A percentile compares a stretch with the other conserved stretches of the same genome.
These are phyloP conservation scores for Candida oleophila DNA, from an alignment of 805 yeast species.

Conservation along the genomic window DNA sequence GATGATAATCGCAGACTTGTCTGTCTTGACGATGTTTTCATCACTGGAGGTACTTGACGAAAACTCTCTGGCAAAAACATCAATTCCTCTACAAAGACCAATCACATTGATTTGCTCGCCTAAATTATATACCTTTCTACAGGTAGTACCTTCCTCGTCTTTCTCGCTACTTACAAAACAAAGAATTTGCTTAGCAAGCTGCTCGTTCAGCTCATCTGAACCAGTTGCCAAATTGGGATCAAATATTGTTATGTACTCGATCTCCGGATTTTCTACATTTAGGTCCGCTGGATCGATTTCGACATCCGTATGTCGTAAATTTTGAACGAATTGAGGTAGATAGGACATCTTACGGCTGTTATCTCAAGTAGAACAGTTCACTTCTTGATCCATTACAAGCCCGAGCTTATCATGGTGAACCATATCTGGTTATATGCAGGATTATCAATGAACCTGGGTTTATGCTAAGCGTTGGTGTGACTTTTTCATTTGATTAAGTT, in stretches of 20 bases:
- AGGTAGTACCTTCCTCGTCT: constrained; percentile 5
- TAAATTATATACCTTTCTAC: neutral
- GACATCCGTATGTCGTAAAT: neutral
- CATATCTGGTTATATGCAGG: neutral
- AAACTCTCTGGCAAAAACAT: constrained; percentile 29
- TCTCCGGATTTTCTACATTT: neutral
- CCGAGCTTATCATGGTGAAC: too few relatives aligned
- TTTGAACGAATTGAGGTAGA: constrained; percentile 6
- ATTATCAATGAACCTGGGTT: too few relatives aligned
- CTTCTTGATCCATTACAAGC: too few relatives aligned
- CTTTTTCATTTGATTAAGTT: too few relatives aligned
- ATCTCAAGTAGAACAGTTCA: too few relatives aligned
- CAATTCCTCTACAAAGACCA: constrained; percentile 38
- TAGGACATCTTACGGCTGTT: constrained; percentile 6
- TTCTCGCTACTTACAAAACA: constrained; percentile 21
- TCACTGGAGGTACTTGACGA: constrained; percentile 5
- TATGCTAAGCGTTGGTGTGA: too few relatives aligned
- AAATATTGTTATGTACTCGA: constrained; percentile 24
- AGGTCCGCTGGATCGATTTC: neutral
- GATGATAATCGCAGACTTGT: constrained; percentile 25
- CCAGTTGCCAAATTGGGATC: constrained; percentile 27
- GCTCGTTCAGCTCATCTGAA: constrained; percentile 27
- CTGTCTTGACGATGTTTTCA: constrained; percentile 22
- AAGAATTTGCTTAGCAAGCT: constrained; percentile 30
- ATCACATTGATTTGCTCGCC: constrained; percentile 28